These are phyloP conservation scores for Colletotrichum trifolii DNA, from an alignment of 2,329 filamentous ascomycete species.

Conservation along the genomic window DNA sequence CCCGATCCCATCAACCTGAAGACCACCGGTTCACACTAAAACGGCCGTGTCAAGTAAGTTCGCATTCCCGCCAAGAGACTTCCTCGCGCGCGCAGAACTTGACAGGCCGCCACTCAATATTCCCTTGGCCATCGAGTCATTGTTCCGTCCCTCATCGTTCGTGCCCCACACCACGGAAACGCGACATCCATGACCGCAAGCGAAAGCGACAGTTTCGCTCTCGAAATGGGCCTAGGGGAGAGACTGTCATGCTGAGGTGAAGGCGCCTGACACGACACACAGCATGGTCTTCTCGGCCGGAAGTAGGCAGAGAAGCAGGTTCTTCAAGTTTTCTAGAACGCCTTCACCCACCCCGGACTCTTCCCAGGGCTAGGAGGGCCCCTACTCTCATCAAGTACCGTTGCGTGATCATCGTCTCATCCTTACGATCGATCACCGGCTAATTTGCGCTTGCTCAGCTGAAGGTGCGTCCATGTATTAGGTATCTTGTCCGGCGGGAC, in stretches of 20 bases:
- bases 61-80: conserved; percentile 4
- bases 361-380: neutral
- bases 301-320: neutral
- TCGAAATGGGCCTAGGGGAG: neutral
- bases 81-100: conserved; percentile 3
- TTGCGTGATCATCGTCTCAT: conserved; percentile 31
- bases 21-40: conserved; percentile 6
- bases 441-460: neutral
- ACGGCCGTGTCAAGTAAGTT: neutral
- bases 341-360: conserved; percentile 9
- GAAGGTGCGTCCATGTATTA: neutral
- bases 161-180: neutral
- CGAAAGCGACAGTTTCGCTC: conserved; percentile 7
- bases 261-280: conserved; percentile 15
- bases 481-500: neutral
- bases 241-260: conserved; percentile 16
- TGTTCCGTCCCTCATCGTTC: neutral
- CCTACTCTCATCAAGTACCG: neutral
- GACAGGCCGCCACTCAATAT: conserved; percentile 8
- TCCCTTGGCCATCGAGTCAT: conserved; percentile 22
- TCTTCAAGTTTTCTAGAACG: conserved; percentile 21
- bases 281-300: neutral
- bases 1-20: neutral
- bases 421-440: conserved; percentile 22
- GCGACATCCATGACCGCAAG: conserved; percentile 9